These are phyloP conservation scores for Babesia bigemina DNA, from an alignment of 169 alveolate genomes.

Conservation along the genomic window DNA sequence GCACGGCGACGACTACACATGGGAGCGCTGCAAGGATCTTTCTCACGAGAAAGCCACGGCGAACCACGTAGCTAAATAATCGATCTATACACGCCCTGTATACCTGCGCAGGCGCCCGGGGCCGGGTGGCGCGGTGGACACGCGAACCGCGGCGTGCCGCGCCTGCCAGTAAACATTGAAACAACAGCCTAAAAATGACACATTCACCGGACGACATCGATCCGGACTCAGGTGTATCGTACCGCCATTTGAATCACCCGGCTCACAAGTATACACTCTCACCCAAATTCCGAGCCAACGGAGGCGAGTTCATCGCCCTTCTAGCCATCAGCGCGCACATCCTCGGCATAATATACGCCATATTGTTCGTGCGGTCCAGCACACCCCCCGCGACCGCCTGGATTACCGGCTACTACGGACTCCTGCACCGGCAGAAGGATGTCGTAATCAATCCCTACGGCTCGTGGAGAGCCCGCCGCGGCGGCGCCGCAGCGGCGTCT, in stretches of 20 bases:
- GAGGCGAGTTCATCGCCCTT: slow-evolving; percentile 6
- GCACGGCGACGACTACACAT: slow-evolving; percentile 88
- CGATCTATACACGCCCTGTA: not conserved
- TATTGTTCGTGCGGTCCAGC: not conserved
- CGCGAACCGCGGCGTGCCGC: not conserved
- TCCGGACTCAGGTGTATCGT: slow-evolving; percentile 1
- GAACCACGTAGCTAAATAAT: not conserved
- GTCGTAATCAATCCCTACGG: not conserved
- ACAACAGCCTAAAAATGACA: not conserved
- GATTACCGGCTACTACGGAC: not conserved
- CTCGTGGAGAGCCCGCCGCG: not conserved
- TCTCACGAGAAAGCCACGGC: slow-evolving; percentile 66
- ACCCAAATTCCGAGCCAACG: slow-evolving; percentile 7
- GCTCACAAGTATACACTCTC: slow-evolving; percentile 17
- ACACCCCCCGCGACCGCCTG: slow-evolving; percentile 4
- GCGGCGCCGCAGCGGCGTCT: not conserved
- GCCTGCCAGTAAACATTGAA: not conserved
- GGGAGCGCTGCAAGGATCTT: slow-evolving; percentile 92
- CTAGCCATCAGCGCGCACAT: slow-evolving; percentile 5
- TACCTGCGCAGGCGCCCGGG: not conserved
- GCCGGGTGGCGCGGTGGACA: not conserved
- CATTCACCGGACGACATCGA: slow-evolving; percentile 1
- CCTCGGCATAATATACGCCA: slow-evolving; percentile 7
- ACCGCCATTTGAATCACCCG: slow-evolving; percentile 6
- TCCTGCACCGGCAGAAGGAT: not conserved